Base-by-base conservation (phyloP, 1,284 basidiomycete genomes). In the Ceratobasidium sp. region DNA sequence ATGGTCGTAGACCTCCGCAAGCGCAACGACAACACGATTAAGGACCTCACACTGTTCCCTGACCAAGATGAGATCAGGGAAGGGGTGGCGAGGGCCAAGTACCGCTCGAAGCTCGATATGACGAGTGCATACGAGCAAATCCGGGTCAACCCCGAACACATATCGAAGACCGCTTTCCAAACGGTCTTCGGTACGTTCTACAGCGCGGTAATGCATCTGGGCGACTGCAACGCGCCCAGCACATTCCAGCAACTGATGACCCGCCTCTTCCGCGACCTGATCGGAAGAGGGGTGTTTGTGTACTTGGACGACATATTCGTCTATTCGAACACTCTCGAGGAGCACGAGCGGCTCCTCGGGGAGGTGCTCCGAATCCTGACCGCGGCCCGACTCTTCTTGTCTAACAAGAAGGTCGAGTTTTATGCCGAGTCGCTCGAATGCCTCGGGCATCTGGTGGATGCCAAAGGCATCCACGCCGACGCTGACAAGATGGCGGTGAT, bases 1-100 rank as follows among this genome's bases (percentile, higher is more conserved):
- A 48, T 20, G 3, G 64, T 88, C 87, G 86, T 85, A 57, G 85
- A 88, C 73, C 87, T 85, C 71, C 80, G 84, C 0, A n/a, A 81
- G 5, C 62, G 87, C 0, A 88, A 88, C 78, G 74, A 55, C 0
- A 86, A 86, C 78, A 87, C 85, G 0, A 77, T 86, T 0, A 82
- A 81, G 0, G 85, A 87, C 66, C 80, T 80, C 3, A 82, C 83
- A 46, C 86, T 86, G 0, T 79, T 88, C 0, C 87, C 85, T 0
- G 82, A 85, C 60, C 83, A 84, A 67, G 82, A 84, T 14, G 78
- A 81, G 18, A 85, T 86, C 27, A 64, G 81, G 0, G 77, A 77
- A 27, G 81, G 82, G 12, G 80, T 85, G 0, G 83, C 84, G 0
- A 44, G 80, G 0, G 79, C 80, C 1, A 62, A 38, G 4, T 80